These are phyloP conservation scores for Limnomonas spitsbergensis DNA, from an alignment of 139 green algal genomes.

Conservation along the genomic window DNA sequence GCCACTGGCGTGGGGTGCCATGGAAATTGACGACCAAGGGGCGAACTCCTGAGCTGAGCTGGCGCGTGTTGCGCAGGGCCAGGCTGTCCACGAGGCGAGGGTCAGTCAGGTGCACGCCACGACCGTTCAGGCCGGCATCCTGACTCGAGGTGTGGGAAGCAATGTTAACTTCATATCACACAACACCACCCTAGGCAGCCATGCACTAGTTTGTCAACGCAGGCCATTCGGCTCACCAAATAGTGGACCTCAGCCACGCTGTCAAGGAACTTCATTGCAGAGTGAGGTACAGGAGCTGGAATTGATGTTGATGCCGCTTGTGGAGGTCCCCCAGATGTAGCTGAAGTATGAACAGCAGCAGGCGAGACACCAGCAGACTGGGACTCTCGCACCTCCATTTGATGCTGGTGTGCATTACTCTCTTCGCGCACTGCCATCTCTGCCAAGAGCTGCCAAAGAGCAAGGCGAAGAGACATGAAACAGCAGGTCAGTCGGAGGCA, in stretches of 20 bases:
- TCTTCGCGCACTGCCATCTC: conserved; percentile 27
- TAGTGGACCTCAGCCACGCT: conserved; percentile 6
- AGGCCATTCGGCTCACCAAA: conserved; percentile 10
- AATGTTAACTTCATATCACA: too few species aligned
- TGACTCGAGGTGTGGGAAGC: too few species aligned
- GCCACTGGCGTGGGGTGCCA: conserved; percentile 27
- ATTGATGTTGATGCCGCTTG: too few species aligned
- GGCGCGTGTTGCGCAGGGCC: background rate
- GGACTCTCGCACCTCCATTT: too few species aligned
- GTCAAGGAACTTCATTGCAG: conserved; percentile 10
- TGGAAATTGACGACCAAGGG: conserved; percentile 11
- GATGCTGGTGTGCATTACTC: too few species aligned
- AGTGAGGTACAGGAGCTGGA: background rate
- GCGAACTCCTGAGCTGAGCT: background rate
- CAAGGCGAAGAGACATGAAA: too few species aligned
- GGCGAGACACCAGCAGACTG: too few species aligned
- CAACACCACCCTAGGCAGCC: background rate
- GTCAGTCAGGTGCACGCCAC: conserved; percentile 27
- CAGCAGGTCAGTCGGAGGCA: too few species aligned
- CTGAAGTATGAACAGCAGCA: background rate
- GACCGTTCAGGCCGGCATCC: conserved; percentile 29
- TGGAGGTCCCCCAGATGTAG: background rate
- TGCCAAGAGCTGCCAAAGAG: conserved; percentile 15
- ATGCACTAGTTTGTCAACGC: background rate
- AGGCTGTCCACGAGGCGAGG: background rate